Base-by-base conservation (phyloP, 2,329 filamentous ascomycete species). In the Ilyonectria robusta region DNA sequence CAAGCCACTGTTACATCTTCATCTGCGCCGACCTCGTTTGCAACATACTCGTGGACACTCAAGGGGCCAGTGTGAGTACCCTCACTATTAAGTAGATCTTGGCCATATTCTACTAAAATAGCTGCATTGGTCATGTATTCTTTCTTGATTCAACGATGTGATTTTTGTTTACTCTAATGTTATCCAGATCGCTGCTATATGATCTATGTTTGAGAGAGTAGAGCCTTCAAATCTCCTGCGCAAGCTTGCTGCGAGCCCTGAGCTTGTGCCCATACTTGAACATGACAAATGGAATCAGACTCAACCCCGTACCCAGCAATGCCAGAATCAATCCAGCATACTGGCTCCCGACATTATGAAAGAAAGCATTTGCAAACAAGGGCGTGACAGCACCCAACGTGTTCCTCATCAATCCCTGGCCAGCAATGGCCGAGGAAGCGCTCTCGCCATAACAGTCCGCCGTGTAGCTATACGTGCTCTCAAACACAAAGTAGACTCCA, bases 381-480 rank as follows among this genome's bases (percentile, higher is more conserved):
- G 70, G 70, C 13, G 70, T 72, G 13, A 72, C 70, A 11, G 70
- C 70, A 4, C 70, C 70, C 1, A 72, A 59, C 10, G 70, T 72
- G 37, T 72, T 72, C 53, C 70, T 62, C 70, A 72, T 72, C 6
- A 72, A 58, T 21, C 70, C 70, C 4, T 72, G 70, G 0, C 70
- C 70, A 23, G 70, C 70, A 57, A 72, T 72, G 9, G 70, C 70
- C 2, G 70, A 72, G 0, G 70, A 72, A 1, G 70, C 70, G 7
- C 70, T 72, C 21, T 72, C 70, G 4, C 70, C 70, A 23, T 72
- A 72, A 29, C 70, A 72, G 8, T 72, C 70, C 17, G 70, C 70
- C 1, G 70, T 72, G 55, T 72, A 72, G 56, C 70, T 72, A 46
- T 72, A 72, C 10, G 70, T 72, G 13, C 67, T 70, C 26, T 72